Evolutionary conservation across 208 protist genomes (phyloP), one percentile per base, ranked within the genome.

Genomic region (Leishmania tropica): DNA sequence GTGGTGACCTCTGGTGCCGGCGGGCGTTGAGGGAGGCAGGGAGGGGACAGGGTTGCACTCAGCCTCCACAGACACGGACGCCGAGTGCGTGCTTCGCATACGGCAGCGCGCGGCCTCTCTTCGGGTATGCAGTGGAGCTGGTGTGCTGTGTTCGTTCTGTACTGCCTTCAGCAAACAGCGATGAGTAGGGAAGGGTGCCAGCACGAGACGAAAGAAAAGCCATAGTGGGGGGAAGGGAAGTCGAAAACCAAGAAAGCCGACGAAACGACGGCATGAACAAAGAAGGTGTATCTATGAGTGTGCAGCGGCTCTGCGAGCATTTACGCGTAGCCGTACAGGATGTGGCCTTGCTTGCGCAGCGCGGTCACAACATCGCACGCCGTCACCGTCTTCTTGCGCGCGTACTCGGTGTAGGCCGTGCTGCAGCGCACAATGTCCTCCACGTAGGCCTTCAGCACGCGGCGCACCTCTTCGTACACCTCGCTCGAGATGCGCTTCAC

Each of bases 401-500:
- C 87, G 85, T 97, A 96, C 84, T 96, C 93, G 65, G 93, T 96
- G 88, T 97, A 97, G 47, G 92, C 88, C 31, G 94, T 87, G 70
- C 93, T 88, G 81, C 94, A 93, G 78, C 93, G 91, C 62, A 98
- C 85, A 73, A 98, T 92, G 53, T 86, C 86, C 82, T 96, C 92
- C 37, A 98, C 84, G 86, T 95, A 98, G 31, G 68, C 82, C 85
- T 96, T 97, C 64, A 98, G 88, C 71, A 97, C 93, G 75, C 85
- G 84, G 78, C 90, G 90, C 73, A 93, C 86, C 88, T 93, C 90
- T 76, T 93, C 87, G 90, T 93, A 92, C 71, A 91, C 85, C 77
- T 90, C 87, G 71, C 83, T 84, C 51, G 86, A 91, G 90, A 98
- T 98, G 83, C 96, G 92, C 89, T 97, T 97, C 81, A 98, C 94